Conservation (phyloP, 1,139 yeast genomes). For the Lodderomyces elongisporus region DNA sequence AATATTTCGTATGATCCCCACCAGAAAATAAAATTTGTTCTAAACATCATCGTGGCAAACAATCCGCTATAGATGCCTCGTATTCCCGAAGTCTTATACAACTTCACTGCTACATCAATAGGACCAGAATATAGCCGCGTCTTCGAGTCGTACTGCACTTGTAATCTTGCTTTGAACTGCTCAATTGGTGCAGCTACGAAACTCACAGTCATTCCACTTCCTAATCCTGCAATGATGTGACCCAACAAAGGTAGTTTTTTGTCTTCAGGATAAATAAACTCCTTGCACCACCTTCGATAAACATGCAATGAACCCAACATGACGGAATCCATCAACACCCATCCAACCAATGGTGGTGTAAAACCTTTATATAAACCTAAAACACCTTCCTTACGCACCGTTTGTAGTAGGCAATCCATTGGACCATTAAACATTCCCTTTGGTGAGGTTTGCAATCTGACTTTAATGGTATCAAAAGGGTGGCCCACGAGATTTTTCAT, state of each 20-base stretch:
- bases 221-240: conserved; percentile 67
- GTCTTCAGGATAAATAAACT: conserved; percentile 53
- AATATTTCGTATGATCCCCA: conserved; percentile 90
- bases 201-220: conserved; percentile 90
- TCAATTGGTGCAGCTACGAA: conserved; percentile 94
- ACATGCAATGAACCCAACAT: conserved; percentile 84
- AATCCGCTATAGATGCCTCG: conserved; percentile 74
- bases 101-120: conserved; percentile 58
- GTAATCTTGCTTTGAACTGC: conserved; percentile 81
- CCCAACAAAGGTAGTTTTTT: conserved; percentile 67
- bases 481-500: conserved; percentile 89
- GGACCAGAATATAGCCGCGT: conserved; percentile 74
- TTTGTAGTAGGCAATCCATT: conserved; percentile 69
- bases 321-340: conserved; percentile 89
- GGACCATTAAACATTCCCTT: conserved; percentile 73
- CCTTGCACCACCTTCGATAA: conserved; percentile 64
- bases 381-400: conserved; percentile 67
- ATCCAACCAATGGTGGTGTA: conserved; percentile 89
- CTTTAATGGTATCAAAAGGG: conserved; percentile 89
- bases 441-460: conserved; percentile 77
- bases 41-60: conserved; percentile 78
- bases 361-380: conserved; percentile 2
- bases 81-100: conserved; percentile 57
- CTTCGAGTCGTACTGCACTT: conserved; percentile 81
- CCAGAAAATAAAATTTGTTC: conserved; percentile 86